These are phyloP conservation scores for Gaertneriomyces semiglobifer DNA, from an alignment of 192 early-diverging fungal species.

Conservation along the genomic window DNA sequence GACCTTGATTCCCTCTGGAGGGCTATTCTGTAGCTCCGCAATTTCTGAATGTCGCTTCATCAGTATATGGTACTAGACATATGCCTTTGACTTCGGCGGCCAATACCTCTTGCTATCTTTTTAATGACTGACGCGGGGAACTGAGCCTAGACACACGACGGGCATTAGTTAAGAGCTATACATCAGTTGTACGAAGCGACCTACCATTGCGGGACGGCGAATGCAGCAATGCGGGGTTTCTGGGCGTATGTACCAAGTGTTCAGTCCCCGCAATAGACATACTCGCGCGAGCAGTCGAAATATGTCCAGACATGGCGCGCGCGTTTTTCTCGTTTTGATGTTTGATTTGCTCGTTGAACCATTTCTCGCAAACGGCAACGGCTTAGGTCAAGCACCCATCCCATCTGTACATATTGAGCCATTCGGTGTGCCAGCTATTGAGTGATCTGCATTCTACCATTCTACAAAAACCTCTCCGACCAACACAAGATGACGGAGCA, in stretches of 20 bases:
- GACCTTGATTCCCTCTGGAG: slow-evolving; percentile 83
- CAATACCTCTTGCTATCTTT: not conserved
- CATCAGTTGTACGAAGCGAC: not conserved
- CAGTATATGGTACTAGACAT: not conserved
- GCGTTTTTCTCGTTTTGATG: no score
- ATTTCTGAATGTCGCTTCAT: slow-evolving; percentile 20
- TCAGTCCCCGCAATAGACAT: no score
- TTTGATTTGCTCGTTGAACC: no score
- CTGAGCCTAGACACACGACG: not conserved
- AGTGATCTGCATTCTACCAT: not conserved
- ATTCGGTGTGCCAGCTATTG: not conserved
- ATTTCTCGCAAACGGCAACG: not conserved
- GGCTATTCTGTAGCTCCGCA: slow-evolving; percentile 29
- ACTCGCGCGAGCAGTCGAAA: no score
- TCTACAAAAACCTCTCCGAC: not conserved
- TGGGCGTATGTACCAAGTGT: no score
- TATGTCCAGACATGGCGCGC: no score
- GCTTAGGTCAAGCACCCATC: not conserved
- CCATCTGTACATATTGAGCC: not conserved
- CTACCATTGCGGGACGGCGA: not conserved
- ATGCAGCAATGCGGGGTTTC: no score
- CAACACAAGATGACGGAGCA: slow-evolving; percentile 15
- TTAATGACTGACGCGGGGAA: not conserved
- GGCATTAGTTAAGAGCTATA: not conserved
- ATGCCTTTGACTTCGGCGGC: not conserved